Evolutionary conservation across 2,329 filamentous ascomycete species (phyloP).

Genomic region (Colletotrichum sansevieriae): DNA sequence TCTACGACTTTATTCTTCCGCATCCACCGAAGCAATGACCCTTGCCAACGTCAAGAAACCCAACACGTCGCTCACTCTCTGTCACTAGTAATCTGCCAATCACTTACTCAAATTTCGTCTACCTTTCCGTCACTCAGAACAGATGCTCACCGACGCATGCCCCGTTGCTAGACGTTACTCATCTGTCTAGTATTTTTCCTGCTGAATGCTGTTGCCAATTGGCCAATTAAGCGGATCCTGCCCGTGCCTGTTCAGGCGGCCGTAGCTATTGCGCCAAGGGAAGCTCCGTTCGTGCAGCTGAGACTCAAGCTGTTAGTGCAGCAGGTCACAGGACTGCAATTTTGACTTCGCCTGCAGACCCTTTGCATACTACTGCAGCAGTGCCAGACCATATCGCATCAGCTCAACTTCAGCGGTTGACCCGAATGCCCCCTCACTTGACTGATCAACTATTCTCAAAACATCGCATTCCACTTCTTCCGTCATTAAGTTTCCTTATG

Average conservation of each 20-base stretch:
- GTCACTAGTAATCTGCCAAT: neutral
- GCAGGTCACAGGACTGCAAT: constrained; percentile 37
- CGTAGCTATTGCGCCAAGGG: constrained; percentile 28
- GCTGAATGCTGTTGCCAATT: constrained; percentile 32
- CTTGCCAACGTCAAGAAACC: neutral
- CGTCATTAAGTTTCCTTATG: neutral
- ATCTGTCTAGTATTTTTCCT: constrained; percentile 7
- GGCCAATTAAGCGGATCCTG: constrained; percentile 41
- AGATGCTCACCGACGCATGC: neutral
- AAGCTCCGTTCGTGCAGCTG: constrained; percentile 32
- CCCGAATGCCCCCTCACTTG: constrained; percentile 21
- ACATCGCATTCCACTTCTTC: neutral
- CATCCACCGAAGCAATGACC: neutral
- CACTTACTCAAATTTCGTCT: neutral
- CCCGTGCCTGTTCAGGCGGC: constrained; percentile 28
- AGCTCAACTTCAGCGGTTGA: constrained; percentile 14
- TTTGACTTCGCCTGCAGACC: constrained; percentile 36
- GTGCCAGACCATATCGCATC: constrained; percentile 14
- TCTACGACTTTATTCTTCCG: neutral
- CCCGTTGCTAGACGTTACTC: neutral
- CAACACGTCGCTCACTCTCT: neutral
- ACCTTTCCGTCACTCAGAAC: neutral
- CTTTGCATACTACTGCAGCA: constrained; percentile 22
- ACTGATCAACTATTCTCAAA: neutral
- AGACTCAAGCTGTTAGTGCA: constrained; percentile 39